Percentiles rank a stretch among this genome's conserved stretches.
These are phyloP conservation scores for barrel medic (Medicago truncatula) DNA, from an alignment of 306 rosid genomes.

Conservation along the genomic window DNA sequence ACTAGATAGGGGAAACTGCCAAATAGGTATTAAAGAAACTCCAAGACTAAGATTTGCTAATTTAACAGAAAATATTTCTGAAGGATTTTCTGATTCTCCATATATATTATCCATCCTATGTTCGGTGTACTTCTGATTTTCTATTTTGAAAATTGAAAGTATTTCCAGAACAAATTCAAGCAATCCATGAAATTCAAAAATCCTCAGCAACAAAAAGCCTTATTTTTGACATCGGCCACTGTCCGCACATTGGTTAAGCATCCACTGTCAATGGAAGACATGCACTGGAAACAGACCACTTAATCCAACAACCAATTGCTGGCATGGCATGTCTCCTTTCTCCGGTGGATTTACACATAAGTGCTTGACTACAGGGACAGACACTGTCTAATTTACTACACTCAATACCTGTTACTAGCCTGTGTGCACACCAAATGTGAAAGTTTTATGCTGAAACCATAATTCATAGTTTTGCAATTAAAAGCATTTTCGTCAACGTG, in stretches of 20 bases:
- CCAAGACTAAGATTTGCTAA: conserved; percentile 24
- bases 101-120: conserved; percentile 15
- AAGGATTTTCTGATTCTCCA: conserved; percentile 8
- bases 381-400: conserved; percentile 18
- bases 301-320: conserved; percentile 11
- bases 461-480: not conserved
- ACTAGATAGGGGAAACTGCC: not conserved
- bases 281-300: not conserved
- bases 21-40: not conserved
- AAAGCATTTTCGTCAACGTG: conserved; percentile 11
- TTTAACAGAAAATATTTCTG: not conserved
- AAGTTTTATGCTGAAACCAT: not conserved
- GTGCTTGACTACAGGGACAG: not conserved
- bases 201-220: not conserved
- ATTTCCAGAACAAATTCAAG: not conserved
- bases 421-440: conserved; percentile 13
- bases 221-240: conserved; percentile 6
- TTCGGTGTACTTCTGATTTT: conserved; percentile 9
- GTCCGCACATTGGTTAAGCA: conserved; percentile 7
- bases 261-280: conserved; percentile 19
- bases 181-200: conserved; percentile 17
- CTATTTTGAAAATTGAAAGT: conserved; percentile 17
- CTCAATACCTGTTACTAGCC: not conserved
- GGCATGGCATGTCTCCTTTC: conserved; percentile 25
- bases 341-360: conserved; percentile 4